phyloP scores from a whole-genome alignment of 2,329 filamentous ascomycete species.

The Cordyceps javanica region DNA sequence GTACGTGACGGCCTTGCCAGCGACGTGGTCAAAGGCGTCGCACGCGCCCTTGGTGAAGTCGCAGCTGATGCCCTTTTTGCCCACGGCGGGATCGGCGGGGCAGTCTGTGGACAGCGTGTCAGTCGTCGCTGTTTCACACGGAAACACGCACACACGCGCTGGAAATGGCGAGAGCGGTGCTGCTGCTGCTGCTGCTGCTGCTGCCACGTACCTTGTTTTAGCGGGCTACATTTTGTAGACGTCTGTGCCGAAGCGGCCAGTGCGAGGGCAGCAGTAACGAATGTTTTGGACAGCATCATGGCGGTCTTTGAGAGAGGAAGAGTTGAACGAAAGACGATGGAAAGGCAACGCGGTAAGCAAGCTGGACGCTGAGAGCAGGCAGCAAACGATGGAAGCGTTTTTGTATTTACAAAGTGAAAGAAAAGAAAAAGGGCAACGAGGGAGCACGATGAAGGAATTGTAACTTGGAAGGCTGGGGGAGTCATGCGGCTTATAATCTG shows the following conservation, averaged over 20 bases:
- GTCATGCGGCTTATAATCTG: not conserved
- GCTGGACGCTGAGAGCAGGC: not conserved
- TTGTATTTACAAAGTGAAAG: not conserved
- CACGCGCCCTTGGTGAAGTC: constrained; percentile 62
- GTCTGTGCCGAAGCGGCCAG: constrained; percentile 49
- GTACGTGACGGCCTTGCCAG: constrained; percentile 22
- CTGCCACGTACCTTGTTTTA: constrained; percentile 38
- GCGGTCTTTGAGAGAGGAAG: not conserved
- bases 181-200: too few species aligned
- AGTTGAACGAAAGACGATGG: not conserved
- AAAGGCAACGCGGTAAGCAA: not conserved
- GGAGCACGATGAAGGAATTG: not conserved
- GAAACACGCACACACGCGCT: too few species aligned
- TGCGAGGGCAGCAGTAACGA: constrained; percentile 40
- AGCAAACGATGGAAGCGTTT: not conserved
- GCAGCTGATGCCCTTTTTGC: constrained; percentile 48
- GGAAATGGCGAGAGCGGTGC: not conserved
- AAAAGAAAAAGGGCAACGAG: not conserved
- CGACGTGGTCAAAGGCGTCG: constrained; percentile 26
- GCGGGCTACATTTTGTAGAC: constrained; percentile 47
- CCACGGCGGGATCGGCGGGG: constrained; percentile 60
- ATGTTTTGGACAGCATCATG: constrained; percentile 38
- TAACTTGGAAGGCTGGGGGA: not conserved
- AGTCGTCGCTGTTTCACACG: not conserved
- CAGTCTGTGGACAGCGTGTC: constrained; percentile 35